A percentile compares a stretch with the other conserved stretches of the same genome.
Conservation (phyloP, 441 rosid species). For the Aquilaria agallochum region DNA sequence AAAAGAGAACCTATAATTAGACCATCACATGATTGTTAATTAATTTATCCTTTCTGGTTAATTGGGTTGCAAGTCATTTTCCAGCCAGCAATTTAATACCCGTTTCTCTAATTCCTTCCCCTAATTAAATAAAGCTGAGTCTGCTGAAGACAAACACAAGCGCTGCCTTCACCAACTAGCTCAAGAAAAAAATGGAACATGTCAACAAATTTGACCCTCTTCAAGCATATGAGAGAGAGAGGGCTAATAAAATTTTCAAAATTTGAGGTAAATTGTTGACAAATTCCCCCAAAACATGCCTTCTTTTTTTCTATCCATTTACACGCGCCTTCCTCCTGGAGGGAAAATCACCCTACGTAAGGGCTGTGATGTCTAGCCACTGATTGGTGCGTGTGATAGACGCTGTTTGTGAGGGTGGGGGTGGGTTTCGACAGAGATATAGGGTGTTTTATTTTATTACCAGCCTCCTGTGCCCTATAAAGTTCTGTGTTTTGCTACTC, state of each 20-base stretch:
- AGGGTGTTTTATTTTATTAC: neutral
- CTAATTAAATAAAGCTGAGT: constrained; percentile 17
- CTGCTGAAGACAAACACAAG: constrained; percentile 6
- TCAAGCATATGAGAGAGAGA: neutral
- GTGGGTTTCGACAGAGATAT: constrained; percentile 4
- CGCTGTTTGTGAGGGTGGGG: neutral
- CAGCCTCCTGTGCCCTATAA: constrained; percentile 2
- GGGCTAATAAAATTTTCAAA: neutral
- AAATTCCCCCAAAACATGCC: constrained; percentile 8
- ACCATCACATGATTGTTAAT: neutral
- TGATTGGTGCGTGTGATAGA: neutral
- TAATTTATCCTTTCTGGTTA: neutral
- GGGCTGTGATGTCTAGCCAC: neutral
- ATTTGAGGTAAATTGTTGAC: constrained; percentile 4
- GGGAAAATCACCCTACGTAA: neutral
- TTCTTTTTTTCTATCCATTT: neutral
- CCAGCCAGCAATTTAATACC: constrained; percentile 5
- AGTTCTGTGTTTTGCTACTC: neutral
- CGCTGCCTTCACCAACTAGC: constrained; percentile 23
- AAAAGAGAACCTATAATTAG: no score
- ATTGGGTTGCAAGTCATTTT: constrained; percentile 19
- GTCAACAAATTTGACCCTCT: constrained; percentile 21
- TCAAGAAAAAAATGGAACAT: constrained; percentile 12
- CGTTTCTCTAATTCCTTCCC: constrained; percentile 13
- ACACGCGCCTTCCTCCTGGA: neutral